A percentile compares a stretch with the other conserved stretches of the same genome.
Evolutionary conservation across 2,329 filamentous ascomycete genomes (phyloP).

Genomic region (Aplosporella prunicola): DNA sequence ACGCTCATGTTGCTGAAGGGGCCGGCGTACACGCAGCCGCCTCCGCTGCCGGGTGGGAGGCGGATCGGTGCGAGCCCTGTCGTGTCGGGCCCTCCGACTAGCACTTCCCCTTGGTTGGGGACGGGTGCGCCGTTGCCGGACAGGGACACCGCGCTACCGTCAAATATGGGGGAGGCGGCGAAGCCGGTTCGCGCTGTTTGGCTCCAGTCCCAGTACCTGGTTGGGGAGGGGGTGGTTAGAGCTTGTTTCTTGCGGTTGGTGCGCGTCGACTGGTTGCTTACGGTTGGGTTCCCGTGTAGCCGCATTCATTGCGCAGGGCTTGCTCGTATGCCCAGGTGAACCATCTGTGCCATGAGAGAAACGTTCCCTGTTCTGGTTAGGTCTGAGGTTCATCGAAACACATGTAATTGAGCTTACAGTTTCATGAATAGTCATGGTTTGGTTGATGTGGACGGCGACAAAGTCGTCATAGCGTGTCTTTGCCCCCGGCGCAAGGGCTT

Average conservation of each 20-base stretch:
- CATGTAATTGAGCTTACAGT: conserved; percentile 16
- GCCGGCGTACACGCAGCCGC: conserved; percentile 45
- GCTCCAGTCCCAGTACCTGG: conserved; percentile 9
- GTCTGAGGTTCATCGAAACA: conserved; percentile 6
- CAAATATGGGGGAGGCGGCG: conserved; percentile 42
- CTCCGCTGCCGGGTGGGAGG: conserved; percentile 43
- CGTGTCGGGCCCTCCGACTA: not conserved
- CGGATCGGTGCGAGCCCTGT: conserved; percentile 19
- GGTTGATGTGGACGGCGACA: conserved; percentile 26
- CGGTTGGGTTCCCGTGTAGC: conserved; percentile 33
- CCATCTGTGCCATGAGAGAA: conserved; percentile 33
- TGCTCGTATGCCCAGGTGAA: conserved; percentile 35
- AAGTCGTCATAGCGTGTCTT: conserved; percentile 29
- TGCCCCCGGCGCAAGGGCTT: conserved; percentile 21
- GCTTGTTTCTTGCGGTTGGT: not conserved
- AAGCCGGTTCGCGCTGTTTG: conserved; percentile 7
- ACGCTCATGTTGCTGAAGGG: conserved; percentile 41
- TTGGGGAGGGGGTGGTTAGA: not conserved
- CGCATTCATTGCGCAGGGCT: conserved; percentile 33
- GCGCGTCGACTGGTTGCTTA: conserved; percentile 35
- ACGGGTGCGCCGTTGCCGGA: conserved; percentile 35
- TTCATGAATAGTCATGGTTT: conserved; percentile 26
- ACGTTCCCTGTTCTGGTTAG: conserved; percentile 20
- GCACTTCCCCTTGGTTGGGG: not conserved
- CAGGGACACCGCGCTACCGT: conserved; percentile 41